Evolutionary conservation across 495 filamentous ascomycete genomes (phyloP).

Genomic region (Aspergillus steynii): DNA sequence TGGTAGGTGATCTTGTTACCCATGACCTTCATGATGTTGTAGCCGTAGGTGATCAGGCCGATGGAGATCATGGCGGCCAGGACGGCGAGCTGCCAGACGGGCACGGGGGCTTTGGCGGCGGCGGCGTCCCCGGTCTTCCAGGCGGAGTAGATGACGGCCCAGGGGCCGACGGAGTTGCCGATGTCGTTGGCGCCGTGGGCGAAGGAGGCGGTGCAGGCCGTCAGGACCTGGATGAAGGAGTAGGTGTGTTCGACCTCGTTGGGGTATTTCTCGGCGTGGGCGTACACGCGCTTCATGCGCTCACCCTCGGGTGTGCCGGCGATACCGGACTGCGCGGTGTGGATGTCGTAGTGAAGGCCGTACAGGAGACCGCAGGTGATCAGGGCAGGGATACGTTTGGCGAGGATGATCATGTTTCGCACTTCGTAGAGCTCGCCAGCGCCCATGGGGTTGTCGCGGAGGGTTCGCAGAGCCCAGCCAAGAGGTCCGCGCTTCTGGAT

Average conservation of each 20-base stretch:
- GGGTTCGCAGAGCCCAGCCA: slow-evolving; percentile 71
- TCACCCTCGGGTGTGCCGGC: slow-evolving; percentile 64
- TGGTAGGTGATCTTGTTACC: slow-evolving; percentile 70
- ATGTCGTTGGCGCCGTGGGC: slow-evolving; percentile 83
- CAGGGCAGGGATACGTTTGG: slow-evolving; percentile 61
- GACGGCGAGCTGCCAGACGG: slow-evolving; percentile 61
- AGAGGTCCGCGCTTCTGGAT: slow-evolving; percentile 58
- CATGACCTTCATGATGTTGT: slow-evolving; percentile 72
- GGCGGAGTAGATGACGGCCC: slow-evolving; percentile 65
- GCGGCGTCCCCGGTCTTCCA: slow-evolving; percentile 58
- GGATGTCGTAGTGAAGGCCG: slow-evolving; percentile 72
- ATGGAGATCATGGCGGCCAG: slow-evolving; percentile 52
- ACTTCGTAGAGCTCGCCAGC: slow-evolving; percentile 66
- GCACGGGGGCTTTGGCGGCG: slow-evolving; percentile 51
- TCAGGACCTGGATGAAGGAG: slow-evolving; percentile 73
- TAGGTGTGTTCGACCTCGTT: slow-evolving; percentile 77
- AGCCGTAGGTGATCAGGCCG: slow-evolving; percentile 63
- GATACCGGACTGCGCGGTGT: slow-evolving; percentile 64
- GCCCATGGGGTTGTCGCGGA: slow-evolving; percentile 67
- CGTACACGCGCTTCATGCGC: slow-evolving; percentile 62
- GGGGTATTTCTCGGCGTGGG: slow-evolving; percentile 62
- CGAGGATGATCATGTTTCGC: slow-evolving; percentile 58
- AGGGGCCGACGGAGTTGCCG: slow-evolving; percentile 74
- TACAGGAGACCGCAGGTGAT: slow-evolving; percentile 59
- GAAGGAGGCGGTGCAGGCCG: slow-evolving; percentile 73